These are phyloP conservation scores for Tetradesmus lagerheimii DNA, from an alignment of 139 green algal species.

Conservation along the genomic window DNA sequence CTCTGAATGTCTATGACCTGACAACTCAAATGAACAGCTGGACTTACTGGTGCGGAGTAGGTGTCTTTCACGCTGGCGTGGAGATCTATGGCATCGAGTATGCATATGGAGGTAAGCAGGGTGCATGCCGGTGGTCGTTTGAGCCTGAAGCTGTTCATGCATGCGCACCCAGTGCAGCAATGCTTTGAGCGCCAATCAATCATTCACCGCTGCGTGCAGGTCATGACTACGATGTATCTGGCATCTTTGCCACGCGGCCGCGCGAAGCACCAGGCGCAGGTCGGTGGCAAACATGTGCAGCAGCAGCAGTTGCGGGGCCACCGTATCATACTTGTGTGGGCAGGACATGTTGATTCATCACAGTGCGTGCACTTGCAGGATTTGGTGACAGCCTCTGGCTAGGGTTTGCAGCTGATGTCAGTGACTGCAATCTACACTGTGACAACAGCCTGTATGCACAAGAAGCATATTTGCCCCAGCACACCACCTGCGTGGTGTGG, in stretches of 20 bases:
- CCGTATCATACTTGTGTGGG: not conserved
- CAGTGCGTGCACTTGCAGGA: no score
- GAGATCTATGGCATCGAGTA: constrained; percentile 92
- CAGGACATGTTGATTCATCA: no score
- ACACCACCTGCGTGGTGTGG: no score
- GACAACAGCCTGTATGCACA: no score
- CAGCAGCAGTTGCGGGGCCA: not conserved
- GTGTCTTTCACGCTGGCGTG: constrained; percentile 91
- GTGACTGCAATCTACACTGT: no score
- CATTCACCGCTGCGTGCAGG: constrained; percentile 50
- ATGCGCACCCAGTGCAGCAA: not conserved
- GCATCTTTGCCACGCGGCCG: constrained; percentile 91
- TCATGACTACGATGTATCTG: constrained; percentile 90
- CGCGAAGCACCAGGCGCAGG: constrained; percentile 84
- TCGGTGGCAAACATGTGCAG: not conserved
- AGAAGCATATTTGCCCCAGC: no score
- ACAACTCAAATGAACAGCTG: constrained; percentile 75
- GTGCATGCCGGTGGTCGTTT: not conserved
- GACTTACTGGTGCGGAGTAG: constrained; percentile 81
- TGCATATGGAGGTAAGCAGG: constrained; percentile 75
- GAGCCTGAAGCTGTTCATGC: not conserved
- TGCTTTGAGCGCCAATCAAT: not conserved
- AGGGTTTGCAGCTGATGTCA: no score
- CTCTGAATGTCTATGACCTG: constrained; percentile 91
- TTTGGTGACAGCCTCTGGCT: no score